Evolutionary conservation across 306 rosid genomes (phyloP), one percentile per base, ranked within the genome.

Genomic region (Cicer judaicum): DNA sequence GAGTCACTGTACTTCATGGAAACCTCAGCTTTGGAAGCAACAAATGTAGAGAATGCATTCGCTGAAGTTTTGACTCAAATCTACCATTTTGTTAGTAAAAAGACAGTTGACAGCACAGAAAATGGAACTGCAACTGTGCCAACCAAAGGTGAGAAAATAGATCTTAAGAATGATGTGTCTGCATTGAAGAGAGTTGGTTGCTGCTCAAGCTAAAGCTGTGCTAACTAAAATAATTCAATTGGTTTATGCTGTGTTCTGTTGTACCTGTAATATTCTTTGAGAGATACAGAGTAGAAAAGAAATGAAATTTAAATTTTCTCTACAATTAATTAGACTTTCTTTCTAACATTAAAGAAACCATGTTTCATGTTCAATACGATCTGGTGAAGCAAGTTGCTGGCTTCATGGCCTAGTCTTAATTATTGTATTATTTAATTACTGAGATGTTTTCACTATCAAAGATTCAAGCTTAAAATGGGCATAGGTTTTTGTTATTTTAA

Each of bases 31-130:
- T 16, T 50, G 0, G 55, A 50, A 16, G 55, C 55, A 13, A n/a
- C 8, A 5, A 50, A 50, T 14, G 55, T 50, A 13, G 55, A 50
- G 55, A 50, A 50, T 50, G 55, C 55, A n/a, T 50, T 50, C 5
- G 55, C 55, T 6, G 55, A 50, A 50, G 55, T 50, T 50, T 7
- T 50, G 55, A 50, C 55, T 50, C 55, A 50, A 50, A 50, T 50
- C 19, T 50, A 50, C 55, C 55, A 14, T 50, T 5, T 50, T 50
- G 55, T 50, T 12, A 50, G 55, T 19, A 50, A 50, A 16, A 50
- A 50, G n/a, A 16, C 55, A 50, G 55, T 50, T 13, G 55, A 50
- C 7, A 16, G 19, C 8, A 21, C 55, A n/a, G 55, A 50, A 50
- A 50, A 50, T 50, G 55, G 55, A 50, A 50, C 16, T 5, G 55